Conservation (phyloP, 2,329 filamentous ascomycete genomes). For the Chlorencoelia australis region DNA sequence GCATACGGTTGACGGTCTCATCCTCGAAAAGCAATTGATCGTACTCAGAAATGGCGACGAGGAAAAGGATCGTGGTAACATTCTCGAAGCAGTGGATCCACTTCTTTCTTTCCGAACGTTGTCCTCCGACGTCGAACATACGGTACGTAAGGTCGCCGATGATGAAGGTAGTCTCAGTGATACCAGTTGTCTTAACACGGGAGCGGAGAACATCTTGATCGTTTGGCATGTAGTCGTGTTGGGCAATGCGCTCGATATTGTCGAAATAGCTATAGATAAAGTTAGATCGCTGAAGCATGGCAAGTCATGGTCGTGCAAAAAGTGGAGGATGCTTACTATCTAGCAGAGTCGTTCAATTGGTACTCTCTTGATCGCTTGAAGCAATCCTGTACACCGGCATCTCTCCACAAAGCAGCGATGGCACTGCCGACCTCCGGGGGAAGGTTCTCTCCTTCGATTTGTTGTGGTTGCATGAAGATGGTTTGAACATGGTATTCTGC, state of each 20-base stretch:
- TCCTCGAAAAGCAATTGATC: slow-evolving; percentile 95
- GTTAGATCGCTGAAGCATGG: slow-evolving; percentile 1
- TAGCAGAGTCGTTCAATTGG: slow-evolving; percentile 88
- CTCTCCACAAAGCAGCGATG: slow-evolving; percentile 75
- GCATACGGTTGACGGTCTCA: slow-evolving; percentile 93
- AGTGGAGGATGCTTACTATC: slow-evolving; percentile 57
- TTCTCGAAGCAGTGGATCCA: slow-evolving; percentile 75
- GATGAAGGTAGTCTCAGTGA: slow-evolving; percentile 91
- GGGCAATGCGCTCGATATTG: slow-evolving; percentile 66
- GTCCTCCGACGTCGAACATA: slow-evolving; percentile 75
- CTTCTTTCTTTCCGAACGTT: slow-evolving; percentile 67
- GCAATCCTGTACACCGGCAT: slow-evolving; percentile 76
- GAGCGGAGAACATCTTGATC: slow-evolving; percentile 93
- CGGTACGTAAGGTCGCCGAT: slow-evolving; percentile 88
- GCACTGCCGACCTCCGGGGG: slow-evolving; percentile 70
- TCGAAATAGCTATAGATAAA: slow-evolving; percentile 61
- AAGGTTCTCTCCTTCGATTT: slow-evolving; percentile 77
- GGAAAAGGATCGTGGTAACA: slow-evolving; percentile 79
- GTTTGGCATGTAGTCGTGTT: slow-evolving; percentile 71
- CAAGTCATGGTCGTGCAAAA: not conserved
- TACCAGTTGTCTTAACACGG: slow-evolving; percentile 84
- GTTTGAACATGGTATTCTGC: slow-evolving; percentile 28
- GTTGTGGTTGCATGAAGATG: slow-evolving; percentile 31
- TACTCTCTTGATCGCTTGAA: slow-evolving; percentile 80
- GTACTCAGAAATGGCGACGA: slow-evolving; percentile 93